Base-by-base conservation (phyloP, 345 rosid species). In the Microthlaspi erraticum region DNA sequence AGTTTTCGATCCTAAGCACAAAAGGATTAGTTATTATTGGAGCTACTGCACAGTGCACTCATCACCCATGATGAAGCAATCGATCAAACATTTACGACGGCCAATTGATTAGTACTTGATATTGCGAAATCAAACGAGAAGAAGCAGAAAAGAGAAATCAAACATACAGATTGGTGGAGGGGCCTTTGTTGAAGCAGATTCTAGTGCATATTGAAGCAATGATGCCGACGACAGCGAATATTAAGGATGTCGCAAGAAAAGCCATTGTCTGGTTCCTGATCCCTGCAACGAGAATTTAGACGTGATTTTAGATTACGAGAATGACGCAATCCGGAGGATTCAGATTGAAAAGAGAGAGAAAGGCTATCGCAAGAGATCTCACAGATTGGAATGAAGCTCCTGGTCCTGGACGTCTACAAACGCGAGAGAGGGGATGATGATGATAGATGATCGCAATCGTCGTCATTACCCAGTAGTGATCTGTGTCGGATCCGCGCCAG, bases 161-260 rank as follows among this genome's bases (percentile, higher is more conserved):
- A 49, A 54, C 97, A 60, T 84, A 95, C 98, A 92, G 78, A 81
- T 92, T 92, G 7, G 98, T 56, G 64, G 98, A 88, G 41, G 97
- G 92, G 67, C 98, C 94, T 70, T 87, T 80, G 82, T 90, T 90
- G 86, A 91, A 95, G 87, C 96, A 92, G 65, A 92, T 87, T 84
- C 94, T 84, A 70, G 92, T 85, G 76, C 86, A 90, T 13, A 95
- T 76, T 5, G 90, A 88, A 18, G 87, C 85, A 46, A 95, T 87
- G 70, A 90, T 79, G 63, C 98, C 98, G 55, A 88, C 78, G 76
- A 86, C 92, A 8, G 70, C 77, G 83, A 92, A 95, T 50, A 92
- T 88, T 62, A 90, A 73, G 64, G 92, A 85, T 48, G 97, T 95
- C 3, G 87, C 88, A 33, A 92, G 56, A 73, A 95, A 95, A 55